phyloP scores from a whole-genome alignment of 1,284 basidiomycete genomes.

The Anthracocystis panici-leucophaei region DNA sequence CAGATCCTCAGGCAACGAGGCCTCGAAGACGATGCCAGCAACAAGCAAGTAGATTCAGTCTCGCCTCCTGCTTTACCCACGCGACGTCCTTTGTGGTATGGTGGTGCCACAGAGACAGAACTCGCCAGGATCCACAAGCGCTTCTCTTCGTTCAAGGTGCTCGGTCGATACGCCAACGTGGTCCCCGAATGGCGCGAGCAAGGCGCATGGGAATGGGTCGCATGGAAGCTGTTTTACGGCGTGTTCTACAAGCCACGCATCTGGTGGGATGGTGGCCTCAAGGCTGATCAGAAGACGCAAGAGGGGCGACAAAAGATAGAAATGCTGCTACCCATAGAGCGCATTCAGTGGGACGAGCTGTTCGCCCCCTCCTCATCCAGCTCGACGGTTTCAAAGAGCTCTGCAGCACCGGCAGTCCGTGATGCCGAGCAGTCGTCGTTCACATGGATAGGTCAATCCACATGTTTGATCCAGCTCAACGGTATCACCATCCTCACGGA shows the following conservation, averaged over 20 bases:
- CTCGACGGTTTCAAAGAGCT: not conserved
- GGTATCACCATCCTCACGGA: constrained; percentile 73
- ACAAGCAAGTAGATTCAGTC: constrained; percentile 6
- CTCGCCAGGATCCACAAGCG: constrained; percentile 69
- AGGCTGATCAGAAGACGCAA: constrained; percentile 43
- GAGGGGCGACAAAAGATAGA: constrained; percentile 47
- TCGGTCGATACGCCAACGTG: constrained; percentile 70
- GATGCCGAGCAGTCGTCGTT: constrained; percentile 36
- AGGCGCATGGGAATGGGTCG: constrained; percentile 69
- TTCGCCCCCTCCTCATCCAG: constrained; percentile 11
- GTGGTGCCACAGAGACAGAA: constrained; percentile 62
- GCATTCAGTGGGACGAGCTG: constrained; percentile 48
- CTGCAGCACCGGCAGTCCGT: not conserved
- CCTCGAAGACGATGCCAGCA: constrained; percentile 9
- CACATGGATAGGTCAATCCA: constrained; percentile 63
- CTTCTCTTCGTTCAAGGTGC: constrained; percentile 61
- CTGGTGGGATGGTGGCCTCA: constrained; percentile 66
- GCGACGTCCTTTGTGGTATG: constrained; percentile 47
- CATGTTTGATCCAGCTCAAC: constrained; percentile 71
- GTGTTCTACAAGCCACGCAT: constrained; percentile 54
- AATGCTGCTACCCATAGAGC: constrained; percentile 50
- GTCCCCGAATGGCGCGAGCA: constrained; percentile 73
- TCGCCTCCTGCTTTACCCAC: constrained; percentile 10
- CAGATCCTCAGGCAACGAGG: constrained; percentile 20
- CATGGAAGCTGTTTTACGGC: constrained; percentile 54